Evolutionary conservation across 176 grass and related monocot genomes (phyloP).

Genomic region (Otatea glauca): DNA sequence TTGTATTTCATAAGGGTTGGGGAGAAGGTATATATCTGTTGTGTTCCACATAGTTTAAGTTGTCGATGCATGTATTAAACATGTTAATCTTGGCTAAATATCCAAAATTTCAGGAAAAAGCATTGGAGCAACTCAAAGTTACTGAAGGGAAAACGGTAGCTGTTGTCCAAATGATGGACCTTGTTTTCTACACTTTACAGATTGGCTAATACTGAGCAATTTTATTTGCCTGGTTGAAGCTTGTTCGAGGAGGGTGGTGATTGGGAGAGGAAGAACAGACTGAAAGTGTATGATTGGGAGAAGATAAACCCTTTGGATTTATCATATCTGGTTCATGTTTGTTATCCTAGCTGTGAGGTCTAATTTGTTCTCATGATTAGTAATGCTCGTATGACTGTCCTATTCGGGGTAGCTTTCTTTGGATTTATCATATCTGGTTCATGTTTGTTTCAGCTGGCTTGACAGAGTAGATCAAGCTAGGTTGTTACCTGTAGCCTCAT

Average conservation of each 20-base stretch:
- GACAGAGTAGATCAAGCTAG: slow-evolving; percentile 91
- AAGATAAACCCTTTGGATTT: too few relatives aligned
- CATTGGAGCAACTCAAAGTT: slow-evolving; percentile 70
- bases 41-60: not conserved
- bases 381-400: too few relatives aligned
- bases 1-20: slow-evolving; percentile 80
- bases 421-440: slow-evolving; percentile 34
- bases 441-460: slow-evolving; percentile 80
- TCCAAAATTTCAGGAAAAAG: slow-evolving; percentile 63
- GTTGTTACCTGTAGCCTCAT: slow-evolving; percentile 88
- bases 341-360: too few relatives aligned
- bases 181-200: slow-evolving; percentile 92
- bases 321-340: too few relatives aligned
- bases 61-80: too few relatives aligned
- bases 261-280: too few relatives aligned
- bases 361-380: too few relatives aligned
- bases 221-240: slow-evolving; percentile 46
- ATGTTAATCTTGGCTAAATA: not conserved
- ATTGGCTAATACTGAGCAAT: slow-evolving; percentile 49
- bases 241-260: slow-evolving; percentile 97
- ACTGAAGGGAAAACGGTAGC: slow-evolving; percentile 93
- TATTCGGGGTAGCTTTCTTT: not conserved
- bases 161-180: slow-evolving; percentile 95
- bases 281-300: too few relatives aligned
- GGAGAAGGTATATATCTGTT: slow-evolving; percentile 66